Conservation (phyloP, 1,139 yeast genomes). For the Pichia norvegensis region DNA sequence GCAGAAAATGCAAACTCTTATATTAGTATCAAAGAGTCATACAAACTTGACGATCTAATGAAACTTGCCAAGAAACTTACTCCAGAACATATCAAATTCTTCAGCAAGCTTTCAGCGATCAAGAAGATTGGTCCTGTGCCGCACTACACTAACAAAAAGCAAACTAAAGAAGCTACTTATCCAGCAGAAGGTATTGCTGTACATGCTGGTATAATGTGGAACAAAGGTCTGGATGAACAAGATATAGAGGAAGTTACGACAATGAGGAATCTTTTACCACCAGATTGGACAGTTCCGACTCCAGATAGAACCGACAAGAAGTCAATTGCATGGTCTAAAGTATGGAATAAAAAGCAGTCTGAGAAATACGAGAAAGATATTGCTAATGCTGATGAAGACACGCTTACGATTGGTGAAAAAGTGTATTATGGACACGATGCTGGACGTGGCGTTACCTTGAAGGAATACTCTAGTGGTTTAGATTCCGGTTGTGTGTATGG, state of each 20-base stretch:
- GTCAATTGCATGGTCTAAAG: constrained; percentile 50
- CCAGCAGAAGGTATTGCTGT: constrained; percentile 55
- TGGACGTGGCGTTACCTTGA: constrained; percentile 58
- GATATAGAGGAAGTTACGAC: constrained; percentile 53
- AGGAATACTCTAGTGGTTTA: constrained; percentile 64
- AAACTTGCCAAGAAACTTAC: constrained; percentile 50
- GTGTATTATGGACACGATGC: constrained; percentile 92
- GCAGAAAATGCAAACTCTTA: constrained; percentile 11
- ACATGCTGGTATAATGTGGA: constrained; percentile 75
- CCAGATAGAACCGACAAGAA: constrained; percentile 41
- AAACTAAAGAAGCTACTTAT: constrained; percentile 16
- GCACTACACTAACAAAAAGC: constrained; percentile 20
- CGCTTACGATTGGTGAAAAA: constrained; percentile 30
- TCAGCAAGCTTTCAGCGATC: constrained; percentile 57
- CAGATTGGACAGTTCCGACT: constrained; percentile 47
- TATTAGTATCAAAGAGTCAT: constrained; percentile 16
- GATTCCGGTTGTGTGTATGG: constrained; percentile 83
- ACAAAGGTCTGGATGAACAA: constrained; percentile 47
- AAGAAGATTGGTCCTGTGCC: constrained; percentile 57
- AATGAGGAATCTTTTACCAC: constrained; percentile 53
- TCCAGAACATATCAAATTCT: constrained; percentile 52
- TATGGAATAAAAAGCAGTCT: constrained; percentile 47
- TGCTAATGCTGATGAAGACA: constrained; percentile 7
- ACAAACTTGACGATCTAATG: constrained; percentile 48
- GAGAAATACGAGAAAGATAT: constrained; percentile 13